Base-by-base conservation (phyloP, 23 red algal genomes). In the Agarophyton chilense region DNA sequence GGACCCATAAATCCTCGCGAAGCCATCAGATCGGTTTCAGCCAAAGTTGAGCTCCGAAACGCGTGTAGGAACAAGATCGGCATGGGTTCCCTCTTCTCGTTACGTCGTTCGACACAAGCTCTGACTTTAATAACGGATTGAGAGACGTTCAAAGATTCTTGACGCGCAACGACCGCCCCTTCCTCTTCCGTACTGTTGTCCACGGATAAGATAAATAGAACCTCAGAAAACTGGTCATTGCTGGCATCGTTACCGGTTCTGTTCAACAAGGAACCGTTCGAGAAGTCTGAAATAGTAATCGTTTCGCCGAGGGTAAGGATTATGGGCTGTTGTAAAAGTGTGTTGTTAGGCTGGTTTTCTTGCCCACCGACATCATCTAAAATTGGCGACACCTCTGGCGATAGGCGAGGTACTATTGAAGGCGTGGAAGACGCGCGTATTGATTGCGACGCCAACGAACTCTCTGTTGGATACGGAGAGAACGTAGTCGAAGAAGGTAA, bases 121-220 rank as follows among this genome's bases (percentile, higher is more conserved):
- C n/a, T 74, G 7, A 74, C 24, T 4, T 13, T 74, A 4, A 74
- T 39, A 31, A 74, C 43, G 2, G 68, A 74, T 25, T 22, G 25
- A 43, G 68, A 74, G 7, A 74, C 41, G 68, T 74, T 47, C 41
- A 74, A 18, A 18, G 68, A 74, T 6, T 47, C 43, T 18, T 49
- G 68, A 49, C 68, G 40, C 12, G 40, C 68, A 21, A 47, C 17
- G 0, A 1, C 29, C 14, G 68, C 11, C 24, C n/a, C 24, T 14
- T 47, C 21, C 5, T 7, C 1, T 42, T 10, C 2, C 14, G 29
- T 74, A 25, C 24, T 74, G 21, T 11, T 28, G 40, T 74, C 47
- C 68, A 74, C 25, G 41, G 68, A 74, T 18, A 74, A 49, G n/a
- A 74, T 29, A 39, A 74, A 46, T 29, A 74, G 68, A 25, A 46